Base-by-base conservation (phyloP, 441 rosid species). In the Iberis amara region DNA sequence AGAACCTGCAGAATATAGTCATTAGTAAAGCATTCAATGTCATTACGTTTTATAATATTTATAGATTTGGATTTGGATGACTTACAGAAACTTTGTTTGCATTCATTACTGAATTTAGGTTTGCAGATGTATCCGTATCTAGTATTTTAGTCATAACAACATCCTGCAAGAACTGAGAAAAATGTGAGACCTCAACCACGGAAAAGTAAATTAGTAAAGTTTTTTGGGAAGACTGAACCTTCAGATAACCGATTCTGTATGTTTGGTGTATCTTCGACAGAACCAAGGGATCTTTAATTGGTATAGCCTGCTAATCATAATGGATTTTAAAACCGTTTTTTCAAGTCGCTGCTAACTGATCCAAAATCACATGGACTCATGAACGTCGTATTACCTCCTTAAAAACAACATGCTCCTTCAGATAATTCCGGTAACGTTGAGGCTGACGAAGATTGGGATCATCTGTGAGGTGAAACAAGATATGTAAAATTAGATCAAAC, bases 241-340 rank as follows among this genome's bases (percentile, higher is more conserved):
- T 86, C 69, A 89, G 64, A 73, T 82, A 89, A 62, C 89, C 85
- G 73, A 89, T 81, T 83, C 88, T 81, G 45, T 82, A 87, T 0
- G 88, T 87, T 70, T 82, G 95, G 63, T 90, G 98, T 72, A 90
- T 85, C 80, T 83, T 90, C 37, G 98, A 87, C 42, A 85, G 68
- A 66, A 83, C 90, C 44, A 66, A 8, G 13, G 72, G 71, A 71
- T 85, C 88, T 68, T 79, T 78, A 58, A 90, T 85, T 15, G 92
- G 88, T 69, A 90, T 78, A 55, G 81, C 98, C 98, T 86, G 73
- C 33, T 69, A 36, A 30, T 9, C 54, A 23, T 45, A 37, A 6
- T 43, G 58, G 24, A 52, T 10, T 11, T 61, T 37, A 44, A 62
- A 30, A 53, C 51, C 0, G 42, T 53, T 27, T 11, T 62, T 18